Conservation (phyloP, 495 filamentous ascomycete genomes). For the Penicillium nucicola region DNA sequence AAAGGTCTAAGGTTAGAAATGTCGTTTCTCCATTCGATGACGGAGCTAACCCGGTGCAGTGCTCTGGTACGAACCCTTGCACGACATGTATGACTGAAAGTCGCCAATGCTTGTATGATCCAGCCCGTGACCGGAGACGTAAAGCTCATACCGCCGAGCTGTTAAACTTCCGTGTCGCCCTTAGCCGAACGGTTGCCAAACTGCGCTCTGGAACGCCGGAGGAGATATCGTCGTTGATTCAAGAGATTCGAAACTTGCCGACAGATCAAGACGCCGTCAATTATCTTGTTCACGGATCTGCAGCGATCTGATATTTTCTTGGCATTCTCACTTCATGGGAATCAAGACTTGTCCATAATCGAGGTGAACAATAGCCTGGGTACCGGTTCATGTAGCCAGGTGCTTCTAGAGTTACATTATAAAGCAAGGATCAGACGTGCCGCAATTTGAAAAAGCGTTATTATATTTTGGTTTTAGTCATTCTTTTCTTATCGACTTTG, state of each 20-base stretch:
- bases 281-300: not conserved
- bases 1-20: no score
- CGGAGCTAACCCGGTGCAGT: not conserved
- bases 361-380: not conserved
- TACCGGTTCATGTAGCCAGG: no score
- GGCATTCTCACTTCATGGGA: not conserved
- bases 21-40: no score
- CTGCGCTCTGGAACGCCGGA: constrained; percentile 9
- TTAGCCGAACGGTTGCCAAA: constrained; percentile 4
- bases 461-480: no score
- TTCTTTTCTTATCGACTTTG: no score
- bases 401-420: no score
- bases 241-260: constrained; percentile 3
- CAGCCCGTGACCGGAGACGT: constrained; percentile 3
- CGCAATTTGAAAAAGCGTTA: no score
- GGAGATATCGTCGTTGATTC: constrained; percentile 6
- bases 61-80: constrained; percentile 7
- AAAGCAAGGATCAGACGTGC: no score
- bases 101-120: constrained; percentile 3
- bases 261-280: constrained; percentile 6
- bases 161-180: constrained; percentile 7
- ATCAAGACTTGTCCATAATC: not conserved
- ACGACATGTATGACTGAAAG: constrained; percentile 1
- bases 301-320: no score
- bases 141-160: constrained; percentile 10